Base-by-base conservation (phyloP, 2,329 filamentous ascomycete species). In the Hypomyces perniciosus region DNA sequence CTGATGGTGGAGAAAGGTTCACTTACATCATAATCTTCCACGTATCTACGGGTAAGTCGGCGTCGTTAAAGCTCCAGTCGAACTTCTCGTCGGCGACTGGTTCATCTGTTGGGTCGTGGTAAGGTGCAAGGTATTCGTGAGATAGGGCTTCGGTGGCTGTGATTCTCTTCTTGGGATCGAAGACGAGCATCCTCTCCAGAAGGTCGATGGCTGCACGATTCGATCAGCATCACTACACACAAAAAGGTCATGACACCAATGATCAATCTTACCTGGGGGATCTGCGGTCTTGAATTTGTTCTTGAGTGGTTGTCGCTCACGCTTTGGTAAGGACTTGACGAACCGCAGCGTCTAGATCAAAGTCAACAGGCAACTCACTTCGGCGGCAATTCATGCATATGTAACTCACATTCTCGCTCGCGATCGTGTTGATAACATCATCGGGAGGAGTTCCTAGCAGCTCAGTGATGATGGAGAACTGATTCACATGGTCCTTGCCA, bases 21-120 rank as follows among this genome's bases (percentile, higher is more conserved):
- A 69, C 86, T 66, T 78, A 96, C 93, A 99, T 99, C 93, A 97
- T 99, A 68, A 99, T 96, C 77, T 99, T 99, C 93, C 93, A 99
- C n/a, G 91, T 96, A 67, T 99, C 93, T 46, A 97, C 91, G 1
- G 93, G 92, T 51, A 99, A 76, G 66, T 99, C 93, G 44, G 92
- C 93, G 62, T 99, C 93, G 69, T 97, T 97, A 74, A 99, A 99
- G 48, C 91, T 96, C 93, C 93, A 99, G 68, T 99, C 93, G 63
- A 99, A 99, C 74, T 96, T 96, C 76, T 96, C 91, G 55, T 96
- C 89, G 26, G 93, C 89, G 12, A 90, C 85, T 1, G 93, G 93
- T 76, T 99, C 93, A 65, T 99, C 93, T 41, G 88, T 93, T 7
- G 93, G 91, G 67, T 99, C 93, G 72, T 99, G 93, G 75, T 99